Percentiles rank a stretch among this genome's conserved stretches.
Conservation (phyloP, 257 asterid species). For the Haberlea rhodopensis region DNA sequence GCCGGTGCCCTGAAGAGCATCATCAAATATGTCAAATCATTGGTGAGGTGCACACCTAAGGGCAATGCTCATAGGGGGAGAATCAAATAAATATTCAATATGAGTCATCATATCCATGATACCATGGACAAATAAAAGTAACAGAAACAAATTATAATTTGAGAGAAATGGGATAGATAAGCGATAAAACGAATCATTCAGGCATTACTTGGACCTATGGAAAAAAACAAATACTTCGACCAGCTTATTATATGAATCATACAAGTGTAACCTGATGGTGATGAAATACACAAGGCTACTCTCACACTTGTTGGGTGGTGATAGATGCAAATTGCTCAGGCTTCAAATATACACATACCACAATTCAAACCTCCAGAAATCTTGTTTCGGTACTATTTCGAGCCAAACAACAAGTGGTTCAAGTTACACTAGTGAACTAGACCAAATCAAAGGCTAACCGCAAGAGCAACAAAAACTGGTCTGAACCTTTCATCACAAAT, state of each 20-base stretch:
- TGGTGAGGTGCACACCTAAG: too few species aligned
- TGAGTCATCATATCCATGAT: constrained; percentile 63
- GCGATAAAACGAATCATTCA: background rate
- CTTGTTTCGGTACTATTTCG: background rate
- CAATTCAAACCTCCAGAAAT: background rate
- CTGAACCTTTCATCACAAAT: background rate
- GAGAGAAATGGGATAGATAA: background rate
- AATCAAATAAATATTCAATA: too few species aligned
- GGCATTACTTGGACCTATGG: background rate
- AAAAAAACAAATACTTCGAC: background rate
- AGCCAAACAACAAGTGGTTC: background rate
- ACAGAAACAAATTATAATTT: constrained; percentile 18
- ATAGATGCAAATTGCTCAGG: background rate
- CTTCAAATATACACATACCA: background rate
- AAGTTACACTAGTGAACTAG: background rate
- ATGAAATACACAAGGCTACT: background rate
- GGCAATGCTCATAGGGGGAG: too few species aligned
- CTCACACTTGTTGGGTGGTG: background rate
- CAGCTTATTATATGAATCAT: background rate
- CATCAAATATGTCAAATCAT: too few species aligned
- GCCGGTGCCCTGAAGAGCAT: too few species aligned
- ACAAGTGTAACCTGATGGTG: background rate
- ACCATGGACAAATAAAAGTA: constrained; percentile 17
- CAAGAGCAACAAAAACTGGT: background rate
- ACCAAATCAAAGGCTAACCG: background rate